Conservation (phyloP, 805 yeast genomes). For the Blastobotrys parvus region DNA sequence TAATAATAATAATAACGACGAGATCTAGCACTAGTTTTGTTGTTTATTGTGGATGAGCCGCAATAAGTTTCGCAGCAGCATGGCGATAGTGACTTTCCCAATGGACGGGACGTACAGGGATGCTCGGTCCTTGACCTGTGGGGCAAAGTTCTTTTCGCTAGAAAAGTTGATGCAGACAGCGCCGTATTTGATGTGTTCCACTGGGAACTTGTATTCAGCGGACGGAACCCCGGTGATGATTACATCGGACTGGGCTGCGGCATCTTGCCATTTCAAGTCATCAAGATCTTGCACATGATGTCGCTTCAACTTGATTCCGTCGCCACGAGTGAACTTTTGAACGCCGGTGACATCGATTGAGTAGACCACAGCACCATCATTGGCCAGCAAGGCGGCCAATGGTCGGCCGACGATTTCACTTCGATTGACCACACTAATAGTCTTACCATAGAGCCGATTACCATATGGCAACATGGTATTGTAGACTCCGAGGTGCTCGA, state of each 20-base stretch:
- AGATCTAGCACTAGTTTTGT: not conserved
- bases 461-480: conserved; percentile 78
- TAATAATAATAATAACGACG: no score
- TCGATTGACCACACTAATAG: conserved; percentile 82
- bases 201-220: conserved; percentile 74
- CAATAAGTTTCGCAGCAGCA: conserved; percentile 82
- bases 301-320: conserved; percentile 69
- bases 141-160: conserved; percentile 74
- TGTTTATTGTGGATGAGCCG: conserved; percentile 59
- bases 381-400: conserved; percentile 87
- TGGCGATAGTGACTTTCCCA: conserved; percentile 93
- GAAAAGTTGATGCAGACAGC: conserved; percentile 88
- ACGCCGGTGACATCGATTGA: conserved; percentile 83
- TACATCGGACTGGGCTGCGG: conserved; percentile 75
- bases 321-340: conserved; percentile 91
- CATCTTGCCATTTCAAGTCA: conserved; percentile 45
- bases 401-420: conserved; percentile 98
- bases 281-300: conserved; percentile 65
- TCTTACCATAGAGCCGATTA: conserved; percentile 87
- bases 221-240: conserved; percentile 95
- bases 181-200: conserved; percentile 72
- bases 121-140: conserved; percentile 75
- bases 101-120: conserved; percentile 90
- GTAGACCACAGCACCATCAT: conserved; percentile 94
- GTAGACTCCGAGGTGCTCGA: conserved; percentile 85